Evolutionary conservation across 2,329 filamentous ascomycete genomes (phyloP), one percentile per base, ranked within the genome.

Genomic region (Cytospora piceicola): DNA sequence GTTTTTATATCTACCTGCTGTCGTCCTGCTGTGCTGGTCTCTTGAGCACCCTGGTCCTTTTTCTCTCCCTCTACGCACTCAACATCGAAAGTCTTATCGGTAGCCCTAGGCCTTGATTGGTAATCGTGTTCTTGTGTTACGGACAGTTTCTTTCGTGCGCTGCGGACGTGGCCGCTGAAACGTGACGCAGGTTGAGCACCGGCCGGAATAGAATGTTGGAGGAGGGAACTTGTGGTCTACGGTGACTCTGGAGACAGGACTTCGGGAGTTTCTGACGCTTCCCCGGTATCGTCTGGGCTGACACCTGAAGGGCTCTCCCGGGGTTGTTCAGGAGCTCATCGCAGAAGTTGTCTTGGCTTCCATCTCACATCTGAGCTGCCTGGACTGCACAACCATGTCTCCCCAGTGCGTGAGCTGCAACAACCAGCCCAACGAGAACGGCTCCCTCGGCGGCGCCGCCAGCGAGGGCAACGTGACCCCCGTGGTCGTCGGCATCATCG

Each of bases 341-440:
- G 52, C 24, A 5, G 7, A 6, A n/a, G 11, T 6, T 30, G 8
- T 24, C 9, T 22, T 17, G 34, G 12, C 22, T n/a, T n/a, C n/a
- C n/a, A n/a, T n/a, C 20, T 20, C 22, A 5, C 32, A 34, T 9
- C 12, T 34, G 32, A 8, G 32, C 32, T 39, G 36, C 36, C 36
- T 39, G 36, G 12, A n/a, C 17, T 42, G 39, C 39, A n/a, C 39
- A 56, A 51, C 9, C 30, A 68, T 68, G 66, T 66, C 66, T n/a
- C 57, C 66, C 29, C 57, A 61, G 57, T 68, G 66, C 59, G 61
- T 68, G n/a, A 61, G 64, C 66, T 68, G 66, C 59, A 58, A 61
- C 59, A 68, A 68, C 59, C 54, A 58, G 66, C 66, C 66, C 39
- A 46, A 61, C 27, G 59, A 68, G 51, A 66, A 63, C 42, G 66